phyloP scores from a whole-genome alignment of 192 early-diverging fungal species.

The Podila epicladia region DNA sequence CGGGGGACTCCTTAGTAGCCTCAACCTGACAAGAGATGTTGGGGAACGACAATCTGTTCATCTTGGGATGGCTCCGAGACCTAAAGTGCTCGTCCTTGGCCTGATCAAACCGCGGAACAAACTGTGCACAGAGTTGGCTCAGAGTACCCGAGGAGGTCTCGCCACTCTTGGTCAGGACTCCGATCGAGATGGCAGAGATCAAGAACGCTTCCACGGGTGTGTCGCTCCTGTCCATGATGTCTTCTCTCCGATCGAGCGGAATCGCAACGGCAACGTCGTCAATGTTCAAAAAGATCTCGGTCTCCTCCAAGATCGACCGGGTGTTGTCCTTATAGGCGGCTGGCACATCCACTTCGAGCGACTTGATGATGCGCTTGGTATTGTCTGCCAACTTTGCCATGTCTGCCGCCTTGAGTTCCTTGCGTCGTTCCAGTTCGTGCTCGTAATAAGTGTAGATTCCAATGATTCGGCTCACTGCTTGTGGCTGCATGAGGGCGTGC shows the following conservation, averaged over 20 bases:
- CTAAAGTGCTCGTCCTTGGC: slow-evolving; percentile 67
- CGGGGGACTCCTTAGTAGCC: slow-evolving; percentile 39
- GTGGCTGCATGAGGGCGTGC: slow-evolving; percentile 79
- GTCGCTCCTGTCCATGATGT: slow-evolving; percentile 48
- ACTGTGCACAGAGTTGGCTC: slow-evolving; percentile 71
- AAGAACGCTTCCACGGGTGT: slow-evolving; percentile 66
- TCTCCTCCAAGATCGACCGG: slow-evolving; percentile 64
- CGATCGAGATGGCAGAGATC: slow-evolving; percentile 65
- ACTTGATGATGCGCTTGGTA: slow-evolving; percentile 71
- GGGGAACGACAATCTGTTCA: slow-evolving; percentile 64
- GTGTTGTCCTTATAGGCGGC: slow-evolving; percentile 57
- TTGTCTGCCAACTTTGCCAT: slow-evolving; percentile 69
- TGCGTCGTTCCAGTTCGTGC: slow-evolving; percentile 69
- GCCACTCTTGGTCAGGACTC: slow-evolving; percentile 68
- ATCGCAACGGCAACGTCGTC: slow-evolving; percentile 69
- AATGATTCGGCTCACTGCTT: slow-evolving; percentile 67
- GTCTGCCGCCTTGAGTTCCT: slow-evolving; percentile 63
- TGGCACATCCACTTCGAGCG: slow-evolving; percentile 66
- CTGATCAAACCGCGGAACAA: slow-evolving; percentile 71
- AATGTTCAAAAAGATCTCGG: slow-evolving; percentile 60
- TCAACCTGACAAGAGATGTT: slow-evolving; percentile 63
- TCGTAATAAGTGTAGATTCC: slow-evolving; percentile 75
- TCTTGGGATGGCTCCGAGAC: slow-evolving; percentile 58
- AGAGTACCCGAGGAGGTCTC: slow-evolving; percentile 64
- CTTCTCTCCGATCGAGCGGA: slow-evolving; percentile 61